Conservation (phyloP, 257 asterid species). For the Nicotiana knightiana region DNA sequence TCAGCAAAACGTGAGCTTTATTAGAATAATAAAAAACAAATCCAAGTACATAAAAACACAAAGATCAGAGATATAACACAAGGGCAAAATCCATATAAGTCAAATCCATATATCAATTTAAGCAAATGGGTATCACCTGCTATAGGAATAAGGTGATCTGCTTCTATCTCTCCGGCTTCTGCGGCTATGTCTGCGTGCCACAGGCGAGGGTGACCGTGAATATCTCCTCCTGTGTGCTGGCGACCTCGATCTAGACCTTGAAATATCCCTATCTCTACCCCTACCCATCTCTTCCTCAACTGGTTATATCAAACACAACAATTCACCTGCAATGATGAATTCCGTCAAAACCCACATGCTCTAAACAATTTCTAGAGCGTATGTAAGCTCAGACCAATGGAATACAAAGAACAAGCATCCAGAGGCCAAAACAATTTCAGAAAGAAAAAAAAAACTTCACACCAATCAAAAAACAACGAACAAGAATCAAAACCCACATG, state of each 20-base stretch:
- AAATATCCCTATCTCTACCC: conserved; percentile 55
- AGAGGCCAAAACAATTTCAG: neutral
- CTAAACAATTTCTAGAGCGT: neutral
- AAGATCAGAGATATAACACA: neutral
- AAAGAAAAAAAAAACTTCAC: neutral
- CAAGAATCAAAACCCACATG: neutral
- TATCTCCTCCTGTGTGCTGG: conserved; percentile 72
- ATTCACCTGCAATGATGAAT: conserved; percentile 28
- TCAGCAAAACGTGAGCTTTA: conserved; percentile 29
- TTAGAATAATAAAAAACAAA: neutral
- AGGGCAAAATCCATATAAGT: neutral
- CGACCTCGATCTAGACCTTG: conserved; percentile 88
- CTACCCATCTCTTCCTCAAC: conserved; percentile 51
- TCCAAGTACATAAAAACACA: neutral
- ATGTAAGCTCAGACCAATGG: neutral
- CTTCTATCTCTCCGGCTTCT: conserved; percentile 84
- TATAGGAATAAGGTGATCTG: conserved; percentile 75
- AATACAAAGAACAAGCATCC: neutral
- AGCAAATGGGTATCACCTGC: conserved; percentile 96
- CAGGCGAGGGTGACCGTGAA: conserved; percentile 87
- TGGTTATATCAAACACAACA: conserved; percentile 5
- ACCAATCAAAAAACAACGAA: neutral
- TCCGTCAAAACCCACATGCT: neutral
- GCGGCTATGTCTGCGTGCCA: conserved; percentile 54
- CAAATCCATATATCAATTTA: neutral